Evolutionary conservation across 768 basidiomycete genomes (phyloP).

Genomic region (Tylopilus plumbeoviolaceoides): DNA sequence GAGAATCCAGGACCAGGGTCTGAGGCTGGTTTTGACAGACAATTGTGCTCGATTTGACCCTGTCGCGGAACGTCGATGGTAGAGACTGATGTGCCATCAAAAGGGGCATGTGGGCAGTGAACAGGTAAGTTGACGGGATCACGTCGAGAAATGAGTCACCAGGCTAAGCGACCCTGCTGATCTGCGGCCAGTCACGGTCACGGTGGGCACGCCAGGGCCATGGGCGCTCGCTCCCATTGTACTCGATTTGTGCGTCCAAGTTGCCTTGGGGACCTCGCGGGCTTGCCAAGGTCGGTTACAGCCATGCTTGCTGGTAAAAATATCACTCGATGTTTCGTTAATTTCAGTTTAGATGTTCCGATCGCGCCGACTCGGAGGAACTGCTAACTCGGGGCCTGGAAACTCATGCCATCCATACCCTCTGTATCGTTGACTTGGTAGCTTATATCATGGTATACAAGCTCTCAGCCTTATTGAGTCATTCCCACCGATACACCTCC

Average conservation of each 20-base stretch:
- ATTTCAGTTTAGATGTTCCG: background rate
- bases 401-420: background rate
- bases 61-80: background rate
- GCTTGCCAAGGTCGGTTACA: background rate
- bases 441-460: background rate
- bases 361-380: too few species aligned
- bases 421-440: background rate
- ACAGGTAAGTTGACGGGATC: background rate
- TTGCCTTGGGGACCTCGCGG: background rate
- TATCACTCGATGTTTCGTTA: too few species aligned
- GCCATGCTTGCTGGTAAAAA: background rate
- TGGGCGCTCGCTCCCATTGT: background rate
- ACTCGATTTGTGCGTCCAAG: background rate
- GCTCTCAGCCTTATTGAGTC: background rate
- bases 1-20: background rate
- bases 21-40: background rate
- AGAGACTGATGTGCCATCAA: conserved; percentile 4
- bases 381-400: too few species aligned
- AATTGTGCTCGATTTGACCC: background rate
- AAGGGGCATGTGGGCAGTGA: conserved; percentile 4
- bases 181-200: too few species aligned
- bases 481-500: background rate
- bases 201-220: too few species aligned
- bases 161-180: background rate
- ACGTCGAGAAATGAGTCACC: background rate